Conservation (phyloP, 768 basidiomycete genomes). For the Auricularia sp. region DNA sequence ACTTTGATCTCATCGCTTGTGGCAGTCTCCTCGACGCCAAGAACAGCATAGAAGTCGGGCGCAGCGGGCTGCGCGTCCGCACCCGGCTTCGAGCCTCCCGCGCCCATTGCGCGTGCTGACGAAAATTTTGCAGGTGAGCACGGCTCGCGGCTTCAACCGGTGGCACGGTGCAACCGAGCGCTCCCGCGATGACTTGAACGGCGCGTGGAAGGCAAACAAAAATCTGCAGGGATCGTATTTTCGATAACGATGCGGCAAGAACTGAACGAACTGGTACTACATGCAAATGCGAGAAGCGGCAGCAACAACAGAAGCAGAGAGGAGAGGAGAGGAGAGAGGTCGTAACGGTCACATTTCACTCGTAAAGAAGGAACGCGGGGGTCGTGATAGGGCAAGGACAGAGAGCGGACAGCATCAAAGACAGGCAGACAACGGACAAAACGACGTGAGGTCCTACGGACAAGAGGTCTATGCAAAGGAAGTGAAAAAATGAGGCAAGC, state of each 20-base stretch:
- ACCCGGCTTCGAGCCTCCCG: not conserved
- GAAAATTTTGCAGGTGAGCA: not conserved
- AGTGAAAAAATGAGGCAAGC: too few relatives aligned
- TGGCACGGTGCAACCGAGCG: not conserved
- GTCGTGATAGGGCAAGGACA: too few relatives aligned
- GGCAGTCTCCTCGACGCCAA: constrained; percentile 74
- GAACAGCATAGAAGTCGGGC: constrained; percentile 69
- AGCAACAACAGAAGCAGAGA: not conserved
- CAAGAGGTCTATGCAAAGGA: too few relatives aligned
- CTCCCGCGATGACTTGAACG: not conserved
- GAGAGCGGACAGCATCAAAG: too few relatives aligned
- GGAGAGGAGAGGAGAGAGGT: not conserved
- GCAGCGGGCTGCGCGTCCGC: not conserved
- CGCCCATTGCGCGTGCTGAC: not conserved
- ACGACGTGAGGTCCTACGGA: too few relatives aligned
- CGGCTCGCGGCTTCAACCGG: not conserved
- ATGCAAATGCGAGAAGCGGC: not conserved
- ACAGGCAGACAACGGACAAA: too few relatives aligned
- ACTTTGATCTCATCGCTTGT: constrained; percentile 86
- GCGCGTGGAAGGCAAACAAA: not conserved
- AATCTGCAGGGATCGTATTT: not conserved
- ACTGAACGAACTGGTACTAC: not conserved
- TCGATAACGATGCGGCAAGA: not conserved
- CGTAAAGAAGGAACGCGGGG: not conserved
- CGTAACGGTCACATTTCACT: not conserved